Conservation (phyloP, 2,329 filamentous ascomycete species). For the Hypoxylon sp. region DNA sequence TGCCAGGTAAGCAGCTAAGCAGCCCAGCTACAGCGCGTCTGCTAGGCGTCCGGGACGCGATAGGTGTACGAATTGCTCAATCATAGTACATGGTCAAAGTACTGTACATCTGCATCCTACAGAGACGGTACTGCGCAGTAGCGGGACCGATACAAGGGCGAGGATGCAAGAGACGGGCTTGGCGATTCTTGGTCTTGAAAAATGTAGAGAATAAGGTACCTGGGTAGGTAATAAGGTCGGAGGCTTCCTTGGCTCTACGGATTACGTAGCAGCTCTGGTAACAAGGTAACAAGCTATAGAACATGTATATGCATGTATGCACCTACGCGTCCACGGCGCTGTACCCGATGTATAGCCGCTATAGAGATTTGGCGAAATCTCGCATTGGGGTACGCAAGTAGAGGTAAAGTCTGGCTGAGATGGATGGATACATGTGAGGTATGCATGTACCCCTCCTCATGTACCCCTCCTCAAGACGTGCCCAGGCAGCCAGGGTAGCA, state of each 20-base stretch:
- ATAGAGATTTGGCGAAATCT: constrained; percentile 45
- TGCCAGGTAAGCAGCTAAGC: too few species aligned
- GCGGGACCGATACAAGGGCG: constrained; percentile 31
- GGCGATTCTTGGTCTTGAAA: constrained; percentile 37
- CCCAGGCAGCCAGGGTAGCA: neutral
- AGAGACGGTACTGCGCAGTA: constrained; percentile 25
- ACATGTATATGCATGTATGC: too few species aligned
- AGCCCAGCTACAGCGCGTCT: constrained; percentile 22
- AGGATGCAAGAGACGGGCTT: constrained; percentile 42
- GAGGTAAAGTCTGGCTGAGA: too few species aligned
- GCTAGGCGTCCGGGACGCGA: too few species aligned
- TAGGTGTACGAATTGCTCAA: too few species aligned
- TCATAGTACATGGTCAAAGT: too few species aligned
- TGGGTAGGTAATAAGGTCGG: neutral
- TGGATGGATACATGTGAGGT: too few species aligned
- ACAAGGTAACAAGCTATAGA: neutral
- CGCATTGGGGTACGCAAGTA: constrained; percentile 46
- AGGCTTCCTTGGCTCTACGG: neutral
- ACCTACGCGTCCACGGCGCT: constrained; percentile 1
- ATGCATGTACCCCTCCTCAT: neutral
- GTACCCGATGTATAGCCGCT: constrained; percentile 17
- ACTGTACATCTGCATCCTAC: too few species aligned
- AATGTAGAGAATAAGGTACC: constrained; percentile 27
- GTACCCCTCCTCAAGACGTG: neutral
- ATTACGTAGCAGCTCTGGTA: too few species aligned